Evolutionary conservation across 1,284 basidiomycete genomes (phyloP).

Genomic region (Tilletiopsis washingtonensis): DNA sequence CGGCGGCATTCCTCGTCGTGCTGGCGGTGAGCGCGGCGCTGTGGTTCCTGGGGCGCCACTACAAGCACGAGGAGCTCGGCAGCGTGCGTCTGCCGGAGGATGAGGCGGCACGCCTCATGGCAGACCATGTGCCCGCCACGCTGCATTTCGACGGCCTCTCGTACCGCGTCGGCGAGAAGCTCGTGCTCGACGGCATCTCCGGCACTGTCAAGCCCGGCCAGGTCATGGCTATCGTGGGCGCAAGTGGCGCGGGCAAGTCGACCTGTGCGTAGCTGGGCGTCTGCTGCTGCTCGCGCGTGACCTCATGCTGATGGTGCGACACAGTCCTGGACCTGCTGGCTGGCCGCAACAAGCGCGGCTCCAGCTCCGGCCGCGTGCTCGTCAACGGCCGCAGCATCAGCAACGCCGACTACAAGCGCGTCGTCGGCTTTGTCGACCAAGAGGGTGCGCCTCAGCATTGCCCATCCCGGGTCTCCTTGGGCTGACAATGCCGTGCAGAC

Average conservation of each 20-base stretch:
- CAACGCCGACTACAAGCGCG: slow-evolving; percentile 68
- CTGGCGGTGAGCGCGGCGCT: slow-evolving; percentile 51
- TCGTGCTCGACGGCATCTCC: slow-evolving; percentile 1
- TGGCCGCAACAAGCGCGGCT: slow-evolving; percentile 73
- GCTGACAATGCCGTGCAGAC: slow-evolving; percentile 54
- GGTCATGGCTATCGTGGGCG: slow-evolving; percentile 86
- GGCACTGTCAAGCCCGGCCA: slow-evolving; percentile 85
- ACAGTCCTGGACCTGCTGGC: slow-evolving; percentile 82
- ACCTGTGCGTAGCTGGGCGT: slow-evolving; percentile 51
- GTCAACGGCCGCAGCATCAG: slow-evolving; percentile 77
- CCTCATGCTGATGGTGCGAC: not conserved
- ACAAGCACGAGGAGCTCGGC: slow-evolving; percentile 25
- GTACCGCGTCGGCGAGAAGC: slow-evolving; percentile 52
- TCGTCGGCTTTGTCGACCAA: slow-evolving; percentile 92
- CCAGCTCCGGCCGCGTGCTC: slow-evolving; percentile 65
- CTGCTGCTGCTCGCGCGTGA: not conserved
- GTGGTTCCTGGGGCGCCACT: slow-evolving; percentile 29
- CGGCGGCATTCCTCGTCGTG: slow-evolving; percentile 60
- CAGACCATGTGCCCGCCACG: slow-evolving; percentile 83
- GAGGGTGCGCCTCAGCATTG: slow-evolving; percentile 56
- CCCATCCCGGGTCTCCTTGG: too few species aligned
- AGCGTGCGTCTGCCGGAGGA: slow-evolving; percentile 51
- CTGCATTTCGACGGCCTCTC: slow-evolving; percentile 79
- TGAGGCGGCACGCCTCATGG: slow-evolving; percentile 76
- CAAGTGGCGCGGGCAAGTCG: slow-evolving; percentile 92